Evolutionary conservation across 2,329 filamentous ascomycete genomes (phyloP).

Genomic region (Aulographum hederae): DNA sequence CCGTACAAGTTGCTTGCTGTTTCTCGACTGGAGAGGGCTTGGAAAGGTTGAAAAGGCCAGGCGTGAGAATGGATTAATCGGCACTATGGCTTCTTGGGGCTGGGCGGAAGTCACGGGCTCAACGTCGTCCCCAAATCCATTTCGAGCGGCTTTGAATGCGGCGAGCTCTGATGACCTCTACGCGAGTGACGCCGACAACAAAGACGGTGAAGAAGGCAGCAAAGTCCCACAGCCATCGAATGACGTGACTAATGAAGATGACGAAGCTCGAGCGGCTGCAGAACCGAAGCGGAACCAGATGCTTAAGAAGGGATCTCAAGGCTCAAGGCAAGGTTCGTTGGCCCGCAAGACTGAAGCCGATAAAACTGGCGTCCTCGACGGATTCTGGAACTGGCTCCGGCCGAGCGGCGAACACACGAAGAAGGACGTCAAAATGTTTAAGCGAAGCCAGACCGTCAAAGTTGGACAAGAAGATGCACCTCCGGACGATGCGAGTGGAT

Average conservation of each 20-base stretch:
- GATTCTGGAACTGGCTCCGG: constrained; percentile 59
- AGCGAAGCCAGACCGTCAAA: constrained; percentile 54
- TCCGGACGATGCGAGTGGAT: neutral
- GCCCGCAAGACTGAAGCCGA: constrained; percentile 6
- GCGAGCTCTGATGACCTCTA: constrained; percentile 1
- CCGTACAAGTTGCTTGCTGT: constrained; percentile 86
- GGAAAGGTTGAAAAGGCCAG: constrained; percentile 88
- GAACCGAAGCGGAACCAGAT: neutral
- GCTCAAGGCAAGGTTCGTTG: constrained; percentile 4
- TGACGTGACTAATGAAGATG: constrained; percentile 49
- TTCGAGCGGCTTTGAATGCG: constrained; percentile 9
- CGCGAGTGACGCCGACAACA: neutral
- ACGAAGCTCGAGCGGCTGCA: constrained; percentile 18
- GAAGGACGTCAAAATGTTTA: constrained; percentile 44
- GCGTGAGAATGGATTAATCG: constrained; percentile 77
- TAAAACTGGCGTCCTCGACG: constrained; percentile 21
- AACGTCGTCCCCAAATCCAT: constrained; percentile 42
- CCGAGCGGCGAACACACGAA: constrained; percentile 43
- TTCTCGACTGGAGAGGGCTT: constrained; percentile 89
- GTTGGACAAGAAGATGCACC: too few relatives aligned
- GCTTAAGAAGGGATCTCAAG: too few relatives aligned
- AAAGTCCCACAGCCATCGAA: constrained; percentile 55
- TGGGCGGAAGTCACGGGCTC: constrained; percentile 77
- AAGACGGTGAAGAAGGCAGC: constrained; percentile 13
- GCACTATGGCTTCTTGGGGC: constrained; percentile 82